Base-by-base conservation (phyloP, 305 asterid genomes). In the Ruellia speciosa region DNA sequence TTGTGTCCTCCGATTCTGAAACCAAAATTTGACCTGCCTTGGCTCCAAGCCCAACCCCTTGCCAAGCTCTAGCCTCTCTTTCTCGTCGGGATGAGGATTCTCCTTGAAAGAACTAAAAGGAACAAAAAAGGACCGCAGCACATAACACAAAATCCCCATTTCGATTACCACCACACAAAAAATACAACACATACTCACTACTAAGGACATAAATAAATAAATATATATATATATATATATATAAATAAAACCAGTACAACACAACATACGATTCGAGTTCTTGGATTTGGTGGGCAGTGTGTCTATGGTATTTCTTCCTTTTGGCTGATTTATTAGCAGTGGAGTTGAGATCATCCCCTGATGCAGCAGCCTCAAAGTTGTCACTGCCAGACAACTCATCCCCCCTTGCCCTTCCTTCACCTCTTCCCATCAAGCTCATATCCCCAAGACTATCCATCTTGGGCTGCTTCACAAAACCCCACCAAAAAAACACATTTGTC, bases 11-110 rank as follows among this genome's bases (percentile, higher is more conserved):
- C 86, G 66, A 39, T 85, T 85, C 72, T 85, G 92, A 68, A 85
- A 87, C 94, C 94, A 87, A 58, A 82, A 85, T 50, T 87, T 81
- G 18, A 87, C 81, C 69, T 85, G 94, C 65, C 76, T 73, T 54
- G 69, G 67, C 63, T 74, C 83, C 86, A 85, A 70, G 59, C 76
- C 76, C 12, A 87, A 65, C 63, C 75, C 73, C 54, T 40, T 76
- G 9, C 89, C 87, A 15, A 87, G 81, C 14, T 82, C 86, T 54
- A 72, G 48, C 41, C 94, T 72, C 20, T 67, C 77, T 60, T 81
- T 87, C 79, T 82, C 89, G 41, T 82, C 87, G 6, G 96, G 94
- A 58, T 87, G 87, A 0, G 88, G 88, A 49, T 81, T 83, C 65
- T 85, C 87, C 78, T 85, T 85, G 73, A 86, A 83, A 53, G 74